Evolutionary conservation across 805 yeast genomes (phyloP), one percentile per base, ranked within the genome.

Genomic region (Candida koratica): DNA sequence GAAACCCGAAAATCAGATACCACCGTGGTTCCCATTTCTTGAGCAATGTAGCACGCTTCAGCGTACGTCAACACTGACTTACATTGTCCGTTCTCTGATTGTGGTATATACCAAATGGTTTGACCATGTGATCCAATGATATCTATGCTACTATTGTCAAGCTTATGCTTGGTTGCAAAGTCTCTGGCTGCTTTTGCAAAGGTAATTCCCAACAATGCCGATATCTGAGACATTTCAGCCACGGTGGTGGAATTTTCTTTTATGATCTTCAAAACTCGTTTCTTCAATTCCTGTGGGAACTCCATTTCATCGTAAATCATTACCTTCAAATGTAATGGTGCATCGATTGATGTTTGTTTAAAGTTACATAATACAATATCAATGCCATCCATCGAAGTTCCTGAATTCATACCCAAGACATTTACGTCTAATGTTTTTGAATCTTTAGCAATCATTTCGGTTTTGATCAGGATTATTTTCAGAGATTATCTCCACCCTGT

Each of bases 81-180:
- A 4, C 37, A 29, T 35, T 48, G 45, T 4, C 34, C 35, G 7
- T 17, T 20, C 27, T 31, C 32, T 6, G 40, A 42, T 7, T 40
- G 44, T 15, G 53, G 35, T 6, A 46, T 36, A 33, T 47, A 43
- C 56, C 56, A 52, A 13, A 52, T 42, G 10, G 57, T 51, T 34
- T 52, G 57, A n/a, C 55, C 57, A 33, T 52, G 56, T 9, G 52
- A 45, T 3, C 51, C 52, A 12, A 52, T 41, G 5, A 51, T 27
- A 36, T 52, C 57, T 18, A 52, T 41, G 5, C 19, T 14, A 3
- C 36, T 29, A 8, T 30, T 17, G 9, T 34, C 23, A 8, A 42
- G 34, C 11, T 27, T 23, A 20, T 39, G 19, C 24, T 41, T 30
- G 17, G 26, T 24, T 28, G 39, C 36, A 32, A 41, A 41, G 8